phyloP scores from a whole-genome alignment of 441 rosid species.

The Eutrema salsugineum region DNA sequence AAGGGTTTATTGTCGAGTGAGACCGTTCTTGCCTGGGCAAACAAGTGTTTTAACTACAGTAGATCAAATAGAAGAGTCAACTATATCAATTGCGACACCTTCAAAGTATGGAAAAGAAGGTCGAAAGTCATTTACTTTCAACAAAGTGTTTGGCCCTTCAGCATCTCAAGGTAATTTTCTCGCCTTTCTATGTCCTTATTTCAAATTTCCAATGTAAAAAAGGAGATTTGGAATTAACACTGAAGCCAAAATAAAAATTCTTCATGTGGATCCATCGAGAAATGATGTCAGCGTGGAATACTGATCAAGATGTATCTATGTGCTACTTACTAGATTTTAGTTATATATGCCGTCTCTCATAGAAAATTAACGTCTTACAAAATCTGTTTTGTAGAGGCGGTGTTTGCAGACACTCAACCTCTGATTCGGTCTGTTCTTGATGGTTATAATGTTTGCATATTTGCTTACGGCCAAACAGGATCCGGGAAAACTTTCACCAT shows the following conservation, averaged over 20 bases:
- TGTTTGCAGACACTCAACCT: constrained; percentile 61
- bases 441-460: constrained; percentile 75
- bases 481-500: constrained; percentile 74
- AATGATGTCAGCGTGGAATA: neutral
- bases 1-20: constrained; percentile 66
- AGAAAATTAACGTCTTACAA: neutral
- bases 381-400: constrained; percentile 51
- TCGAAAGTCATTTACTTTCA: constrained; percentile 55
- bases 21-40: constrained; percentile 55
- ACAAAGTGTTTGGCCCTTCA: constrained; percentile 60
- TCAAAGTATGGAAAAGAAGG: constrained; percentile 54
- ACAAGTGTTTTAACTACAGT: constrained; percentile 35
- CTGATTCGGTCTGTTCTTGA: constrained; percentile 73
- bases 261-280: neutral
- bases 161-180: constrained; percentile 51
- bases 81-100: constrained; percentile 42
- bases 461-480: constrained; percentile 86
- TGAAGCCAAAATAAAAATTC: neutral
- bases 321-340: neutral
- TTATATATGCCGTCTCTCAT: neutral
- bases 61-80: constrained; percentile 48
- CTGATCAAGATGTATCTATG: neutral
- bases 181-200: neutral
- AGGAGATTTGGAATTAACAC: neutral
- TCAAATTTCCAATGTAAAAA: neutral